Conservation (phyloP, 345 rosid species). For the Ceriops zippeliana region DNA sequence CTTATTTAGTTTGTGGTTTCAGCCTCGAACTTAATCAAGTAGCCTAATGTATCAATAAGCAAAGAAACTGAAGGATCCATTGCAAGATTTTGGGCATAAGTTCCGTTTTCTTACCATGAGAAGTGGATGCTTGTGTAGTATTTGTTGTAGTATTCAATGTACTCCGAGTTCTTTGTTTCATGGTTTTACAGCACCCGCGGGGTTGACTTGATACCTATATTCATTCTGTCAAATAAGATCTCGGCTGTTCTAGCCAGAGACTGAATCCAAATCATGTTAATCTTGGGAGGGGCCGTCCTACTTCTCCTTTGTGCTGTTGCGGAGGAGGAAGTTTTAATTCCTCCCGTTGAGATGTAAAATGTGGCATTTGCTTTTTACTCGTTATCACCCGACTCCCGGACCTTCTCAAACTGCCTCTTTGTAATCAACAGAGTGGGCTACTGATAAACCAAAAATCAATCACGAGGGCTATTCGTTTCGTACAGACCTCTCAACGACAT, state of each 20-base stretch:
- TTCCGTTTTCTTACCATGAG: no score
- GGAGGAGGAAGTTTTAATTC: background rate
- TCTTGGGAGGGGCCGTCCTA: background rate
- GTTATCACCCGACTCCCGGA: background rate
- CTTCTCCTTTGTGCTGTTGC: background rate
- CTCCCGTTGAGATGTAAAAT: background rate
- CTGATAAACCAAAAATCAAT: no score
- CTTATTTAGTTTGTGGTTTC: no score
- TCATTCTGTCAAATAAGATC: background rate
- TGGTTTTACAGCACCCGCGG: slow-evolving; percentile 27
- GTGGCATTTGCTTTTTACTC: background rate
- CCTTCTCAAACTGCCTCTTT: no score
- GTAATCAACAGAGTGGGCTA: no score
- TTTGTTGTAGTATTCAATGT: background rate
- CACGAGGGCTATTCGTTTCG: no score
- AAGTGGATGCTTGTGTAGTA: no score
- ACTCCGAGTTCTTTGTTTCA: background rate
- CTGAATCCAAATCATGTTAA: slow-evolving; percentile 5
- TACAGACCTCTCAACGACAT: no score
- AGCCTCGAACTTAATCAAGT: no score
- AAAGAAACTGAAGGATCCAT: no score
- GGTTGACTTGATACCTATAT: slow-evolving; percentile 22
- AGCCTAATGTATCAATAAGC: no score
- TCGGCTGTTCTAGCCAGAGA: background rate
- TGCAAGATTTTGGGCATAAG: no score